Percentiles rank a stretch among this genome's conserved stretches.
phyloP scores from a whole-genome alignment of 2,329 filamentous ascomycete genomes.

The Penicillium thymicola region DNA sequence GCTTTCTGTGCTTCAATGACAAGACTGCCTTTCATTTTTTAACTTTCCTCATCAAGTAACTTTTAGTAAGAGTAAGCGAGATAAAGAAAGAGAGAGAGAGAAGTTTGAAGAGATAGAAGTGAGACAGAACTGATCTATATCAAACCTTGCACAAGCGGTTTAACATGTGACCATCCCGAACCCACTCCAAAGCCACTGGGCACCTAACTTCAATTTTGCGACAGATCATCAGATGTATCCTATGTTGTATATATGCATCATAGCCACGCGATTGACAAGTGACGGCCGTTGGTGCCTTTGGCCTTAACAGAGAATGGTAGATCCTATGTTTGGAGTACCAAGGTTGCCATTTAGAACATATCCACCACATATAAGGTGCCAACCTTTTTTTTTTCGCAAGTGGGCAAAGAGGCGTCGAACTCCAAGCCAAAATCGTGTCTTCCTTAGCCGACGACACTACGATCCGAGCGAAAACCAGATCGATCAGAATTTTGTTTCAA shows the following conservation, averaged over 20 bases:
- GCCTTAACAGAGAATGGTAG: not conserved
- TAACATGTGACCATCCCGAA: not conserved
- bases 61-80: not conserved
- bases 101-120: not conserved
- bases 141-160: not conserved
- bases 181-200: not conserved
- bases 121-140: not conserved
- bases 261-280: slow-evolving; percentile 14
- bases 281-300: not conserved
- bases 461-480: not conserved
- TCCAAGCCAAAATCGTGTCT: not conserved
- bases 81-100: not conserved
- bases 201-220: not conserved
- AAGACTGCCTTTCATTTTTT: not conserved
- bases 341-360: not conserved
- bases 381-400: too few species aligned
- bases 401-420: not conserved
- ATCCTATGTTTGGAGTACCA: not conserved
- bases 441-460: not conserved
- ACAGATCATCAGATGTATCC: not conserved
- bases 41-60: not conserved
- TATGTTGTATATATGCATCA: not conserved
- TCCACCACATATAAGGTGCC: not conserved
- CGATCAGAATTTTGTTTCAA: not conserved
- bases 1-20: not conserved